Base-by-base conservation (phyloP, 2,329 filamentous ascomycete genomes). In the Fusarium pilosicola region DNA sequence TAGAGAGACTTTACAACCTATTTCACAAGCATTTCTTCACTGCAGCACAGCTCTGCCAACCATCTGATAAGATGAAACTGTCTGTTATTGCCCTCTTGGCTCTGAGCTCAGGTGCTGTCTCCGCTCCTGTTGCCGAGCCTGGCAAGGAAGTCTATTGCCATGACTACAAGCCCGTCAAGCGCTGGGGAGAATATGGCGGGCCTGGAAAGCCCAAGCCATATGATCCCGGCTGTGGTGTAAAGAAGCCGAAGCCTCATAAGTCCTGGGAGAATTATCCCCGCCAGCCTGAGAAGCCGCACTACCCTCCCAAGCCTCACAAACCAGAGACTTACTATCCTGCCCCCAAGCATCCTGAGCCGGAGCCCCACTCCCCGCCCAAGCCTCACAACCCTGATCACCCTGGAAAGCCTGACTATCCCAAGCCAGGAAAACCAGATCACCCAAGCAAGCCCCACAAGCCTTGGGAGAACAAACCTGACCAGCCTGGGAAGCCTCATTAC, bases 1-100 rank as follows among this genome's bases (percentile, higher is more conserved):
- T 64, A 12, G 32, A 49, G 26, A 28, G 44, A 52, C 15, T 12
- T 30, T 18, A 10, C 17, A 48, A 22, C 12, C 41, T 38, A 44
- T 46, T 46, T 39, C 32, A 28, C 36, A 34, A 39, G 13, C 24
- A 22, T 22, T 32, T 26, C 14, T 58, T 34, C 12, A 26, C 17
- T 18, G 30, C 22, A 28, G 34, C 42, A 57, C 26, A 49, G 24
- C 7, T 8, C 8, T 22, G 34, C 26, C 48, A 14, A 42, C 7
- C 28, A 55, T 46, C 26, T 30, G 13, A 17, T 38, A 68, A 68
- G 22, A 70, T 70, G 67, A 70, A 69, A 52, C 41, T 70, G 30
- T 69, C 65, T 52, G 45, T 52, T 39, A 18, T 69, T 34, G 34
- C 45, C 18, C 39, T 69, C 17, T 24, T 69, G 18, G 65, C 58